Evolutionary conservation across 2,329 filamentous ascomycete genomes (phyloP).

Genomic region (Talaromyces piceae): DNA sequence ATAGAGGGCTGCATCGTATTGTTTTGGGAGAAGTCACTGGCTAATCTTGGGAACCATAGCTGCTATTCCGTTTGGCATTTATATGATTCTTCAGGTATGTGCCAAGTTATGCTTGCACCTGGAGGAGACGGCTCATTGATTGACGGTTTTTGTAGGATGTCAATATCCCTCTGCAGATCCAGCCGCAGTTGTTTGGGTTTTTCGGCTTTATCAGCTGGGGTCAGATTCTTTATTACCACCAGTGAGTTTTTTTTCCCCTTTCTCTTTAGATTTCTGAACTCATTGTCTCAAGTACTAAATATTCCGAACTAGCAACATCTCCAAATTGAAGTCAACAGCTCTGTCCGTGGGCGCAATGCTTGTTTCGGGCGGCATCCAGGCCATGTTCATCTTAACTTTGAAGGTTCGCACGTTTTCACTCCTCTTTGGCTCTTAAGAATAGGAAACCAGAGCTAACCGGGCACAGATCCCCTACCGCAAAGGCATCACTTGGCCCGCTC

Average conservation of each 20-base stretch:
- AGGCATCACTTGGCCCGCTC: slow-evolving; percentile 48
- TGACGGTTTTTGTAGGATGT: slow-evolving; percentile 37
- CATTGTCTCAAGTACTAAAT: too few species aligned
- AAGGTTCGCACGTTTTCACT: slow-evolving; percentile 31
- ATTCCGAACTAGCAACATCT: slow-evolving; percentile 20
- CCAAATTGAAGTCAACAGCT: slow-evolving; percentile 41
- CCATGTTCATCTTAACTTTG: slow-evolving; percentile 51
- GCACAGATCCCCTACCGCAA: slow-evolving; percentile 46
- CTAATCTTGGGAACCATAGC: slow-evolving; percentile 17
- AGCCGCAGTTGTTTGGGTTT: slow-evolving; percentile 47
- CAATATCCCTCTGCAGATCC: slow-evolving; percentile 48
- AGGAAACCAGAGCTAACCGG: neutral
- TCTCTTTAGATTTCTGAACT: too few species aligned
- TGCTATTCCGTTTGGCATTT: slow-evolving; percentile 45
- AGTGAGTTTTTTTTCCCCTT: slow-evolving; percentile 24
- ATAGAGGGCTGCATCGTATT: too few species aligned
- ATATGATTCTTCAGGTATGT: slow-evolving; percentile 43
- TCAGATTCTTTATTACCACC: slow-evolving; percentile 46
- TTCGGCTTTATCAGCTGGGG: slow-evolving; percentile 46
- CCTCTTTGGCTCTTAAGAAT: neutral
- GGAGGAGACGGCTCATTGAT: too few species aligned
- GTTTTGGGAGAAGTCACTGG: neutral
- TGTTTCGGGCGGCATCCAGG: slow-evolving; percentile 48
- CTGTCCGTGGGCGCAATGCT: slow-evolving; percentile 34
- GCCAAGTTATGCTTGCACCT: neutral